Conservation (phyloP, 2,329 filamentous ascomycete genomes). For the Pseudogymnoascus sp. region DNA sequence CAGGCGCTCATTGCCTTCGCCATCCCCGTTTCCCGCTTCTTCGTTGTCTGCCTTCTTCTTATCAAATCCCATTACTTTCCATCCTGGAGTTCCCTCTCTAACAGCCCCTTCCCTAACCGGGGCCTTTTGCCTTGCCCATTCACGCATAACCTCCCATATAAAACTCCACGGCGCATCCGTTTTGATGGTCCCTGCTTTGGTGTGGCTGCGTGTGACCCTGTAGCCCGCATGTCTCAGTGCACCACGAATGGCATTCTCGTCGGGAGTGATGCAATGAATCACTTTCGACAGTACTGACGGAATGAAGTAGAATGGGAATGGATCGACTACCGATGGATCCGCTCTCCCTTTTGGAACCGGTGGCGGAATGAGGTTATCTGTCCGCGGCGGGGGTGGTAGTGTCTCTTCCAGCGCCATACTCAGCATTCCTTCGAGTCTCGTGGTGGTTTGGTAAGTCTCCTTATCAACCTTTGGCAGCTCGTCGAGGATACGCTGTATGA, state of each 20-base stretch:
- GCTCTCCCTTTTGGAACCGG: conserved; percentile 28
- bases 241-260: conserved; percentile 72
- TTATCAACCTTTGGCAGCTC: conserved; percentile 61
- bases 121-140: conserved; percentile 77
- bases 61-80: conserved; percentile 52
- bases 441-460: conserved; percentile 69
- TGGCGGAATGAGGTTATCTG: conserved; percentile 16
- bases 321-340: conserved; percentile 60
- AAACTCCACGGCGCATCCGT: conserved; percentile 87
- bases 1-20: conserved; percentile 24
- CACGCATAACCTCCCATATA: conserved; percentile 88
- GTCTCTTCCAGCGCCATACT: conserved; percentile 76
- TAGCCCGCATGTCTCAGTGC: conserved; percentile 78
- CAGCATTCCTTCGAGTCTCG: conserved; percentile 85
- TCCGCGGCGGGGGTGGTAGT: conserved; percentile 15
- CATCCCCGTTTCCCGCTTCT: conserved; percentile 20
- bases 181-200: conserved; percentile 82
- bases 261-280: conserved; percentile 71
- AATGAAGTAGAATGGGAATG: conserved; percentile 79
- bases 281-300: conserved; percentile 68
- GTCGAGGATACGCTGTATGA: conserved; percentile 71
- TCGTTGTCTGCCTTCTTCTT: conserved; percentile 19
- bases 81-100: conserved; percentile 63
- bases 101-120: conserved; percentile 70
- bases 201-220: conserved; percentile 76